Evolutionary conservation across 352 stramenopile species (phyloP).

Genomic region (Globisporangium viniferum): DNA sequence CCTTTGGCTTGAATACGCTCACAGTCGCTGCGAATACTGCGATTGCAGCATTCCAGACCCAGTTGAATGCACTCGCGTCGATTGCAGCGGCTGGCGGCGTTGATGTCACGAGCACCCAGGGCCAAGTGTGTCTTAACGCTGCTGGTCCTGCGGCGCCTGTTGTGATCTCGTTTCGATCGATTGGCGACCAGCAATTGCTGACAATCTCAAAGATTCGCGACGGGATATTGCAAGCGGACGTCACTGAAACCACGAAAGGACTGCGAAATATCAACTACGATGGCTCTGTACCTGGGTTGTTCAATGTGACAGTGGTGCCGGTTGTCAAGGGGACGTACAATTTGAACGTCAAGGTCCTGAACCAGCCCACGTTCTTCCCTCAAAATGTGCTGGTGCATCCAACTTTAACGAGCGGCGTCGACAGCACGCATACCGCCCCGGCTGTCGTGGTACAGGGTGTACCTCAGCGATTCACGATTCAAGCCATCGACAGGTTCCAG

Average conservation of each 20-base stretch:
- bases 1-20: slow-evolving; percentile 33
- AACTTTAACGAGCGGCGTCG: slow-evolving; percentile 54
- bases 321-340: slow-evolving; percentile 69
- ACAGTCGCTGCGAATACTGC: slow-evolving; percentile 38
- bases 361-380: slow-evolving; percentile 55
- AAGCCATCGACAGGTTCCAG: slow-evolving; percentile 89
- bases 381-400: slow-evolving; percentile 78
- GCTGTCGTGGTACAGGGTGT: slow-evolving; percentile 80
- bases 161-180: slow-evolving; percentile 38
- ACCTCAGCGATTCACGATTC: slow-evolving; percentile 75
- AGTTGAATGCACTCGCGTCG: slow-evolving; percentile 45
- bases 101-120: slow-evolving; percentile 33
- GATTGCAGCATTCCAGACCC: slow-evolving; percentile 31
- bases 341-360: slow-evolving; percentile 51
- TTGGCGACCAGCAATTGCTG: slow-evolving; percentile 46
- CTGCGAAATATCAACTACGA: slow-evolving; percentile 74
- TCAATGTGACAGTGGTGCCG: slow-evolving; percentile 83
- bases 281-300: slow-evolving; percentile 54
- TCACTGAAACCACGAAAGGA: slow-evolving; percentile 64
- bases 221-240: slow-evolving; percentile 41
- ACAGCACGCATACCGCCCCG: slow-evolving; percentile 76
- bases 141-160: slow-evolving; percentile 25
- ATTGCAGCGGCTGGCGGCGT: slow-evolving; percentile 50
- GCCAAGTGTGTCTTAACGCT: slow-evolving; percentile 32
- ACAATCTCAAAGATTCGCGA: slow-evolving; percentile 37